A percentile compares a stretch with the other conserved stretches of the same genome.
These are phyloP conservation scores for Neovahlkampfia damariscottae DNA, from an alignment of 78 protist genomes.

Conservation along the genomic window DNA sequence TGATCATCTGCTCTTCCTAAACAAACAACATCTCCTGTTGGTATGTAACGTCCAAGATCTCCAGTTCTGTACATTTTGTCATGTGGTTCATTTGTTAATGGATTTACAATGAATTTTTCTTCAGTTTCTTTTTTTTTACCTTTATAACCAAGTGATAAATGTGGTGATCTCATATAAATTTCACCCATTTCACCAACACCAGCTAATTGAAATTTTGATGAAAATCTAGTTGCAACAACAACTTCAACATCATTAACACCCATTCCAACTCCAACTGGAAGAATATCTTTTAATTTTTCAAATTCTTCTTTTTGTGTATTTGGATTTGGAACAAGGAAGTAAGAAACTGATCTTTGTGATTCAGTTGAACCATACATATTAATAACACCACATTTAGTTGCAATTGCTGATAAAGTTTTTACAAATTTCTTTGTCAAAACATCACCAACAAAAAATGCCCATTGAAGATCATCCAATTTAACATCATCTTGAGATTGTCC, in stretches of 20 bases:
- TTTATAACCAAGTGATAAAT: conserved; percentile 38
- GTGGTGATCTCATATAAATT: conserved; percentile 39
- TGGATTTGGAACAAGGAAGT: conserved; percentile 7
- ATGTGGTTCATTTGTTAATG: conserved; percentile 2
- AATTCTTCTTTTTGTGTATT: conserved; percentile 7
- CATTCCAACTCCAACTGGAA: conserved; percentile 55
- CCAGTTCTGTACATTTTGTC: conserved; percentile 54
- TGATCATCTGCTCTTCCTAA: conserved; percentile 57
- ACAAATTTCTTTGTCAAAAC: conserved; percentile 48
- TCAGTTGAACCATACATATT: conserved; percentile 76
- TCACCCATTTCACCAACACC: conserved; percentile 50
- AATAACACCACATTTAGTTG: conserved; percentile 34
- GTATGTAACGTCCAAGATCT: conserved; percentile 49
- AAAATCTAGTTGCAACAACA: conserved; percentile 12
- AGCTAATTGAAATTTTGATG: neutral
- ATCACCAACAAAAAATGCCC: conserved; percentile 64
- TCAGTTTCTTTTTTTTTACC: conserved; percentile 28
- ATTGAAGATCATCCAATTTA: conserved; percentile 15
- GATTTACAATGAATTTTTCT: conserved; percentile 40
- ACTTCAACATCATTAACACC: conserved; percentile 46
- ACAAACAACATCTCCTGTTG: conserved; percentile 49
- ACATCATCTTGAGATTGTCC: neutral
- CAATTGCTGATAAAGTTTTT: conserved; percentile 25
- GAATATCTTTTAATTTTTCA: conserved; percentile 28
- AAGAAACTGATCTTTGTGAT: conserved; percentile 41